These are phyloP conservation scores for Cicer arietinum DNA, from an alignment of 306 rosid genomes.

Conservation along the genomic window DNA sequence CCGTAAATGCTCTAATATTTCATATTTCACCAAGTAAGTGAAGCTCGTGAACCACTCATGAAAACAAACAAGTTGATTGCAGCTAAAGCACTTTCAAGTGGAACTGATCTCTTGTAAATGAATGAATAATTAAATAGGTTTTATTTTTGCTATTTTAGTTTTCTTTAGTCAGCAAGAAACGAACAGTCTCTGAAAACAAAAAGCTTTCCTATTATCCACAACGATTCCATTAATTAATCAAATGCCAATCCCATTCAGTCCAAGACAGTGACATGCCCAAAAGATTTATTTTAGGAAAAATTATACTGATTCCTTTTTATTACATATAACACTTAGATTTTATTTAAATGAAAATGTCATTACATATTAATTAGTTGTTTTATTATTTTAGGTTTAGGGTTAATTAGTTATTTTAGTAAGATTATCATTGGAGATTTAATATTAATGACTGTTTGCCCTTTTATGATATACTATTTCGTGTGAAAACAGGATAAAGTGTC, in stretches of 20 bases:
- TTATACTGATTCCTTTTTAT: no score
- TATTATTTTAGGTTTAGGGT: no score
- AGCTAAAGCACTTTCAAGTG: constrained; percentile 34
- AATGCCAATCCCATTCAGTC: constrained; percentile 32
- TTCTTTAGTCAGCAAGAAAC: constrained; percentile 20
- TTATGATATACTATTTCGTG: no score
- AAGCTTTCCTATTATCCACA: constrained; percentile 26
- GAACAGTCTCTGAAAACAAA: constrained; percentile 25
- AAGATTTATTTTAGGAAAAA: constrained; percentile 9
- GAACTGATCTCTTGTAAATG: neutral
- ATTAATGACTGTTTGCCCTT: no score
- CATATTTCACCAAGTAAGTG: constrained; percentile 51
- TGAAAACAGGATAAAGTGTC: no score
- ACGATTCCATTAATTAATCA: neutral
- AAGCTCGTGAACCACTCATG: constrained; percentile 63
- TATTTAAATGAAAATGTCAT: no score
- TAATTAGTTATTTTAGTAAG: no score
- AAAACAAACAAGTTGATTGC: constrained; percentile 42
- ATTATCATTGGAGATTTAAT: no score
- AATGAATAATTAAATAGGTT: neutral
- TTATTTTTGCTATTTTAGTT: neutral
- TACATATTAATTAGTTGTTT: no score
- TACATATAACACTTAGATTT: no score
- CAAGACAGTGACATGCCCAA: constrained; percentile 39
- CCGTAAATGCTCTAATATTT: no score